Base-by-base conservation (phyloP, 176 grass and related monocot species). In the Phoenix dactylifera region DNA sequence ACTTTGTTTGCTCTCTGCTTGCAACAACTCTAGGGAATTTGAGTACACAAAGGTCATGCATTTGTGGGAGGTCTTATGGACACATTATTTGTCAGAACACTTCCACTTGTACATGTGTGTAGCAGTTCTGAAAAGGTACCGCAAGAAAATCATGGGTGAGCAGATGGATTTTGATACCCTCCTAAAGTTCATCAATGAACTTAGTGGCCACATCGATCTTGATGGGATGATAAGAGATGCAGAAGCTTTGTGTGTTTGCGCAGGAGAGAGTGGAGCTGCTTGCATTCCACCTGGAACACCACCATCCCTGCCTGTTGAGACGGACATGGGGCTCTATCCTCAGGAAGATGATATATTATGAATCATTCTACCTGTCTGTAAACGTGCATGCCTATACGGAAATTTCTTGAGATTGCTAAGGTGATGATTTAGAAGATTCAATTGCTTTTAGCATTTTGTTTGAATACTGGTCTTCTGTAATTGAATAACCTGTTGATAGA, bases 131-230 rank as follows among this genome's bases (percentile, higher is more conserved):
- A 98, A 92, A 70, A 87, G 73, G 26, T 80, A 83, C 64, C 78
- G 81, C 25, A 48, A 59, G 44, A 72, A 79, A 62, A 92, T 98
- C 63, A 92, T 98, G 54, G 78, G 81, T 24, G 93, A 98, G 64
- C 72, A 76, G 55, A 98, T 98, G 93, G 93, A 98, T 59, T 98
- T 98, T 19, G 88, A 98, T 56, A 98, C 93, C 10, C 84, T 98
- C 57, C 81, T 98, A 58, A 98, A 98, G 73, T 98, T 98, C 67
- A 98, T 98, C 63, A 98, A 92, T 22, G 93, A 98, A 76, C 87
- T 98, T 9, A 92, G 93, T 50, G 84, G 84, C 14, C 63, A 72
- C 52, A 89, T 98, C 10, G 81, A 98, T 70, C 82, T 98, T 39
- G 84, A 98, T 57, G 70, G 70, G 23, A 77, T 60, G 2, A 74